Evolutionary conservation across 169 alveolate species (phyloP).

Genomic region (Cryptosporidium andersoni): DNA sequence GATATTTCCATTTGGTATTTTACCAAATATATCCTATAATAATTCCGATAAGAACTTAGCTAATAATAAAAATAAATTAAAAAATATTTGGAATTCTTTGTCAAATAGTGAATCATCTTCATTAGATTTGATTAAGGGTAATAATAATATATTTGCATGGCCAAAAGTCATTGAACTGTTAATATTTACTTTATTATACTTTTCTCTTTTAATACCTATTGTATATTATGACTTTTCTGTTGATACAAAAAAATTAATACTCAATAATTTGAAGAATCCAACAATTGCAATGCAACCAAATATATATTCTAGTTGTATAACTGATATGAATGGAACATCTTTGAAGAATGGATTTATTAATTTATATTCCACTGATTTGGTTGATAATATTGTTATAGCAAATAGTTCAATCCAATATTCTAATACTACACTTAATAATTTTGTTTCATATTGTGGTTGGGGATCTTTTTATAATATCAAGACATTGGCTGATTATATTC

Average conservation of each 20-base stretch:
- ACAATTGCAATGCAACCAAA: conserved; percentile 21
- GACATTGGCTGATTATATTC: conserved; percentile 46
- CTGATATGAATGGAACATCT: conserved; percentile 37
- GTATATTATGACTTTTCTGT: conserved; percentile 48
- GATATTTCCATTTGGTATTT: conserved; percentile 38
- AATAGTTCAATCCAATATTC: neutral
- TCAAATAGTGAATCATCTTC: conserved; percentile 61
- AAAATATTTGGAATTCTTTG: conserved; percentile 11
- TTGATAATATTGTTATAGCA: neutral
- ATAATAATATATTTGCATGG: conserved; percentile 15
- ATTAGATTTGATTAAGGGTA: conserved; percentile 31
- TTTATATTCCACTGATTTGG: conserved; percentile 11
- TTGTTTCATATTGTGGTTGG: conserved; percentile 63
- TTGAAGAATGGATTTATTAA: conserved; percentile 12
- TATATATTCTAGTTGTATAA: conserved; percentile 25
- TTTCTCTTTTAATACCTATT: conserved; percentile 12
- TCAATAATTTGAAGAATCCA: conserved; percentile 17
- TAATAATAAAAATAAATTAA: neutral
- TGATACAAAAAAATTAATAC: conserved; percentile 25
- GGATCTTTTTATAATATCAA: conserved; percentile 41
- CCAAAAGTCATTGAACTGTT: conserved; percentile 43
- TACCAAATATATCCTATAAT: conserved; percentile 37
- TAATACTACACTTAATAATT: neutral
- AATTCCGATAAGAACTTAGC: conserved; percentile 14
- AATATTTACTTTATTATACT: conserved; percentile 1